Evolutionary conservation across 768 basidiomycete genomes (phyloP).

Genomic region (Serpula lacrymans): DNA sequence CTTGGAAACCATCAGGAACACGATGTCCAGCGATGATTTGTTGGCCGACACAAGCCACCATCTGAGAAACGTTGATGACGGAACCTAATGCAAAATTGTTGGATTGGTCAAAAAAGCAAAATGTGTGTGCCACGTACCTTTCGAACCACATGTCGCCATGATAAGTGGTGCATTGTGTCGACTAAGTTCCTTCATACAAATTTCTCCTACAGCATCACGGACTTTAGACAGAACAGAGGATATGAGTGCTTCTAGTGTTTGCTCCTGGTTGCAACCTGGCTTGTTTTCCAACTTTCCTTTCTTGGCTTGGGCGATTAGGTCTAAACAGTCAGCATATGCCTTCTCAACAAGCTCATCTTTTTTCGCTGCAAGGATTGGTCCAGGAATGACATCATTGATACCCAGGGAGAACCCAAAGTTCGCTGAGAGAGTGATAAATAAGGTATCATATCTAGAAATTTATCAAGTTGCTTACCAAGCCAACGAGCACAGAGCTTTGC

Average conservation of each 20-base stretch:
- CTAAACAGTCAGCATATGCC: conserved; percentile 85
- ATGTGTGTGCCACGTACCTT: conserved; percentile 52
- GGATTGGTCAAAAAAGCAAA: conserved; percentile 1
- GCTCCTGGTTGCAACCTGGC: conserved; percentile 96
- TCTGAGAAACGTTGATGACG: conserved; percentile 98
- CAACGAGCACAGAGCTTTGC: conserved; percentile 96
- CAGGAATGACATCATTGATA: conserved; percentile 98
- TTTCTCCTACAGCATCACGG: conserved; percentile 92
- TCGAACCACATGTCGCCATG: conserved; percentile 99
- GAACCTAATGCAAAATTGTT: conserved; percentile 66
- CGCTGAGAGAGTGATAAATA: conserved; percentile 43
- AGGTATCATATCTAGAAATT: too few relatives aligned
- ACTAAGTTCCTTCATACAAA: conserved; percentile 98
- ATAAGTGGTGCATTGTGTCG: conserved; percentile 95
- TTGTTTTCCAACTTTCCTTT: conserved; percentile 92
- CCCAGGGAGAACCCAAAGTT: conserved; percentile 98
- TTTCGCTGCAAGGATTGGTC: conserved; percentile 70
- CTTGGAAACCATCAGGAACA: conserved; percentile 98
- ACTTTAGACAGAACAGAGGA: conserved; percentile 93
- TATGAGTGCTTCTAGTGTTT: conserved; percentile 95
- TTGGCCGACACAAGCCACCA: conserved; percentile 99
- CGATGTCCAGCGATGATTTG: conserved; percentile 98
- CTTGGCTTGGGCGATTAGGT: conserved; percentile 86
- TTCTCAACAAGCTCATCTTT: conserved; percentile 86
- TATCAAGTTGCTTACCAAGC: conserved; percentile 80